Evolutionary conservation across 805 yeast genomes (phyloP), one percentile per base, ranked within the genome.

Genomic region (Ogataea pignaliae): DNA sequence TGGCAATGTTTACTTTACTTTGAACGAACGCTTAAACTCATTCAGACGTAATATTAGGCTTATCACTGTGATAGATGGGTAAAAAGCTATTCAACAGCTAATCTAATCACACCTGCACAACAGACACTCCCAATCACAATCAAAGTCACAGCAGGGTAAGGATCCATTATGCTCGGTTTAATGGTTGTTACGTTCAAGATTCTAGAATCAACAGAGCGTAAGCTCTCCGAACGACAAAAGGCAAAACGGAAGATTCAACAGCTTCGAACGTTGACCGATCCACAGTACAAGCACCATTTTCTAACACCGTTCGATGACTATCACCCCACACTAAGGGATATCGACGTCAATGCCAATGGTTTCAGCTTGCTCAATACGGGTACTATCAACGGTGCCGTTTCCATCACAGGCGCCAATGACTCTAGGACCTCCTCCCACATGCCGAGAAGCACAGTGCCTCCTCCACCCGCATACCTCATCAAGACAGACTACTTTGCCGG

Each of bases 391-490:
- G 26, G 26, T 21, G 7, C 26, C 7, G 26, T 21, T 7, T 21
- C 39, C 5, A 14, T n/a, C 15, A 21, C 31, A 4, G 33, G 28
- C 21, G 18, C 14, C 14, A 30, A 34, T 12, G 16, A 17, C 14
- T 14, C 16, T 8, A 34, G 14, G 18, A 28, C 32, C 3, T 34
- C 32, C 3, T 34, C 16, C 10, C 10, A 35, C 17, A 34, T 30
- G 9, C 31, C 31, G 11, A 9, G 14, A 7, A n/a, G 10, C 5
- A 13, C 14, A 7, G 16, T 26, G 40, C 51, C 49, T 3, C 44
- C 51, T 14, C 50, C 55, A 11, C 53, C 53, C 3, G 37, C 54
- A 7, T 51, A 51, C 18, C 36, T 48, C 10, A 34, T 29, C 14
- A 46, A 46, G 30, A 29, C 44, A 30, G 43, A 47, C 9, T 42